These are phyloP conservation scores for Auricularia sp. DNA, from an alignment of 768 basidiomycete species.

Conservation along the genomic window DNA sequence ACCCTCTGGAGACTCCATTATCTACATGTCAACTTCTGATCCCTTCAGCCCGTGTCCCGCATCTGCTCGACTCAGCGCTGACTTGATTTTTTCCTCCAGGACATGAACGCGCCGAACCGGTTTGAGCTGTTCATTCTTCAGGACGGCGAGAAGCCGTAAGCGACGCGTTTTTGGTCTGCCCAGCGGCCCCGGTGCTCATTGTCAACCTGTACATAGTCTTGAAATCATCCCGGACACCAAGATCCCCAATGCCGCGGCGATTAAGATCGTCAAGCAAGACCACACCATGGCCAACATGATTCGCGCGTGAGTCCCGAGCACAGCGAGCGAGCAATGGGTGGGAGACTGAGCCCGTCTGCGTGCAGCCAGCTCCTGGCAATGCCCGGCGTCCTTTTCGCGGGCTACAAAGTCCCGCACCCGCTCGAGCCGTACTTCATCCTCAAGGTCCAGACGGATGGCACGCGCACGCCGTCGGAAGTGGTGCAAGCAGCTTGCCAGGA, in stretches of 20 bases:
- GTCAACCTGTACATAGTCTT: constrained; percentile 42
- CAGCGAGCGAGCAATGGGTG: background rate
- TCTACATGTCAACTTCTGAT: constrained; percentile 14
- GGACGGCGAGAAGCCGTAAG: constrained; percentile 90
- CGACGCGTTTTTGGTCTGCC: constrained; percentile 15
- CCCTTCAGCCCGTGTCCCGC: background rate
- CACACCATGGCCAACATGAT: constrained; percentile 96
- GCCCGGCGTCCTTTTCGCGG: constrained; percentile 87
- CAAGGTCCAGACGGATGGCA: constrained; percentile 92
- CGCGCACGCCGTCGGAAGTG: constrained; percentile 67
- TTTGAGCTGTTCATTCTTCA: constrained; percentile 86
- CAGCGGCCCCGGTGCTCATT: constrained; percentile 7
- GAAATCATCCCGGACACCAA: constrained; percentile 93
- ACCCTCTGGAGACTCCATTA: constrained; percentile 21
- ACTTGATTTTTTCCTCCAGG: background rate
- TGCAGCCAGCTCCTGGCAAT: constrained; percentile 80
- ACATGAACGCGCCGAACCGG: constrained; percentile 91
- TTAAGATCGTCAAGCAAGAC: constrained; percentile 92
- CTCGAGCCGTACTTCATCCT: constrained; percentile 89
- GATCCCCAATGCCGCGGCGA: constrained; percentile 93
- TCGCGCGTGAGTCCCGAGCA: constrained; percentile 56
- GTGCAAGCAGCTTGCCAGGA: constrained; percentile 77
- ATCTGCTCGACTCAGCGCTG: constrained; percentile 1
- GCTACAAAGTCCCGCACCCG: constrained; percentile 97
- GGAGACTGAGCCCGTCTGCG: background rate